These are phyloP conservation scores for Mycena indigotica DNA, from an alignment of 768 basidiomycete genomes.

Conservation along the genomic window DNA sequence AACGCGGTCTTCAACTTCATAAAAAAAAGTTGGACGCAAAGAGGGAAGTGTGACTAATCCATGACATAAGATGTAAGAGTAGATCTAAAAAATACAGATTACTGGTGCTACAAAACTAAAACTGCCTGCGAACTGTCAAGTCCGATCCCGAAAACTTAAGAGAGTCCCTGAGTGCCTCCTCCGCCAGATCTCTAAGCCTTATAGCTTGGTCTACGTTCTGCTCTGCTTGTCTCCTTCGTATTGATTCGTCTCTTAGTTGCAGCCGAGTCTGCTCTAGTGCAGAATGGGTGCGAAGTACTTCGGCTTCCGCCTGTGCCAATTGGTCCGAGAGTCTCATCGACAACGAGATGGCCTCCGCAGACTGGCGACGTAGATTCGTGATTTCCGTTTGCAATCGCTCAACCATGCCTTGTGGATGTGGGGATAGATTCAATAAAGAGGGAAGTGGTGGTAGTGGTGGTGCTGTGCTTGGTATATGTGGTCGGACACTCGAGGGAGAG, in stretches of 20 bases:
- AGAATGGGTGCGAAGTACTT: constrained; percentile 56
- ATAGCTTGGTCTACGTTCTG: constrained; percentile 51
- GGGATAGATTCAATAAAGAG: too few relatives aligned
- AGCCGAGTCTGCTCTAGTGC: constrained; percentile 57
- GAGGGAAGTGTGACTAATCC: too few relatives aligned
- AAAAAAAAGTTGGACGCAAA: not conserved
- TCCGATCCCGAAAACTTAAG: not conserved
- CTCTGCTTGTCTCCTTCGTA: constrained; percentile 62
- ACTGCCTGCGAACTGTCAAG: not conserved
- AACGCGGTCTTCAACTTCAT: constrained; percentile 65
- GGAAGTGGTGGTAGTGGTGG: not conserved
- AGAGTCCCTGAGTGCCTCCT: constrained; percentile 44
- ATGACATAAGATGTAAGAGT: constrained; percentile 4
- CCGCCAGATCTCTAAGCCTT: constrained; percentile 48
- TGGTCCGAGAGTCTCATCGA: constrained; percentile 70
- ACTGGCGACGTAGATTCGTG: constrained; percentile 61
- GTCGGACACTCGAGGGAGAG: not conserved
- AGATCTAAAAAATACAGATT: not conserved
- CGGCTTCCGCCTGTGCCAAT: constrained; percentile 64
- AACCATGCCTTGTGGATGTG: constrained; percentile 36
- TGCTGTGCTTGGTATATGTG: not conserved
- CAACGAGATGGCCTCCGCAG: constrained; percentile 66
- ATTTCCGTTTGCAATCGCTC: constrained; percentile 71
- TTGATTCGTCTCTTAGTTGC: constrained; percentile 61
- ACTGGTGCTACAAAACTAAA: not conserved